Conservation (phyloP, 176 grass and related monocot genomes). For the Zoysia pacifica region DNA sequence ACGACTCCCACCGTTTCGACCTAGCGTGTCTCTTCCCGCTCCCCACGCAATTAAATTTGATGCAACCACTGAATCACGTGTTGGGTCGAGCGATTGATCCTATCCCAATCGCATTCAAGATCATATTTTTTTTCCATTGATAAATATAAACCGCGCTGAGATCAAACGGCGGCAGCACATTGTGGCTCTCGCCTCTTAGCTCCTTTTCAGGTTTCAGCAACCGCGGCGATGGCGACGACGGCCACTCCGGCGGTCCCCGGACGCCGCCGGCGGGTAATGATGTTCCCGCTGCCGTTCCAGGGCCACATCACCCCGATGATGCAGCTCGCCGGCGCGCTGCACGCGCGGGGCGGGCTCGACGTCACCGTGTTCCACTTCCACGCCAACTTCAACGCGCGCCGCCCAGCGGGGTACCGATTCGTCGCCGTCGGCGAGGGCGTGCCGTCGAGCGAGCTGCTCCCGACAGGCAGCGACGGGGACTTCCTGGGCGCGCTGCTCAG, state of each 20-base stretch:
- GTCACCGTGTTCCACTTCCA: slow-evolving; percentile 57
- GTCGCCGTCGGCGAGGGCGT: slow-evolving; percentile 20
- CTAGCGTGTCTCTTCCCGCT: no score
- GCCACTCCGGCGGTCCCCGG: not conserved
- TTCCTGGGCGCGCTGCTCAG: not conserved
- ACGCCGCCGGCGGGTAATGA: slow-evolving; percentile 10
- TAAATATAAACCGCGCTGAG: not conserved
- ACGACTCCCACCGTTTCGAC: no score
- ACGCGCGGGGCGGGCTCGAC: slow-evolving; percentile 24
- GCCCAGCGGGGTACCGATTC: not conserved
- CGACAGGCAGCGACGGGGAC: not conserved
- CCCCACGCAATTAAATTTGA: no score
- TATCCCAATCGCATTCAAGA: not conserved
- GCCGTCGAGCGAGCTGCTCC: not conserved
- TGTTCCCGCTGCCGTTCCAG: slow-evolving; percentile 56
- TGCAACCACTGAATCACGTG: no score
- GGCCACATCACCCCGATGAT: slow-evolving; percentile 61
- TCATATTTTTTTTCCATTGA: no score
- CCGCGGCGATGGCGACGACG: no score
- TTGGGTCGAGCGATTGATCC: not conserved
- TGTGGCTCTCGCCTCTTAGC: no score
- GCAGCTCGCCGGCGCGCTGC: slow-evolving; percentile 42
- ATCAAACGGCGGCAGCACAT: no score
- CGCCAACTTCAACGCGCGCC: slow-evolving; percentile 26
- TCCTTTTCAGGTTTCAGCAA: no score